A percentile compares a stretch with the other conserved stretches of the same genome.
phyloP scores from a whole-genome alignment of 257 asterid species.

The Gentiana straminea region DNA sequence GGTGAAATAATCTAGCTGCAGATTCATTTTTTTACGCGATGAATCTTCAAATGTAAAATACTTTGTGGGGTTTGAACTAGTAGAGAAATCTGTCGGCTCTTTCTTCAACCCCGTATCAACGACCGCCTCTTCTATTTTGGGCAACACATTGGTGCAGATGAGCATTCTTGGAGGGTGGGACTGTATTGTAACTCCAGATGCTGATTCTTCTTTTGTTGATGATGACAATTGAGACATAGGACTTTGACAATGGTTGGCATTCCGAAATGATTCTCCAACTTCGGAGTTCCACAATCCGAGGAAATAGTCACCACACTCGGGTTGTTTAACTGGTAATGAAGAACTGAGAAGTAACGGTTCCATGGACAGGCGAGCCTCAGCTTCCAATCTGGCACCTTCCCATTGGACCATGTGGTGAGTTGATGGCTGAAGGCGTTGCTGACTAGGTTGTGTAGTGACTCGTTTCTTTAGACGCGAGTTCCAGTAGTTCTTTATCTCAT shows the following conservation, averaged over 20 bases:
- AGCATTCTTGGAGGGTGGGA: slow-evolving; percentile 10
- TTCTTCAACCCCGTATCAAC: slow-evolving; percentile 11
- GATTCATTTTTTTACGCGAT: slow-evolving; percentile 23
- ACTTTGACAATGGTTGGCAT: slow-evolving; percentile 24
- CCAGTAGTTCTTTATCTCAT: slow-evolving; percentile 66
- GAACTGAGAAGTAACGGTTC: slow-evolving; percentile 14
- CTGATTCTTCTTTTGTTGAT: slow-evolving; percentile 28
- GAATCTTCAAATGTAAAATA: slow-evolving; percentile 31
- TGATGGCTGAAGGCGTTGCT: slow-evolving; percentile 14
- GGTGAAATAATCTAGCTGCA: slow-evolving; percentile 32
- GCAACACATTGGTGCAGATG: slow-evolving; percentile 4
- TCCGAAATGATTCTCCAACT: slow-evolving; percentile 48
- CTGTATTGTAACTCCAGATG: slow-evolving; percentile 20
- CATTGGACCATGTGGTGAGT: slow-evolving; percentile 29
- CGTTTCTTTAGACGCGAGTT: slow-evolving; percentile 62
- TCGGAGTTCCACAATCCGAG: slow-evolving; percentile 48
- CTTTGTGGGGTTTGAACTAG: slow-evolving; percentile 22
- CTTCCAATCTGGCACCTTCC: slow-evolving; percentile 30
- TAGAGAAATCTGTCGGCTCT: slow-evolving; percentile 16
- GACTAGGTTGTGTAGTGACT: slow-evolving; percentile 1
- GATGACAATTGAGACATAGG: slow-evolving; percentile 35
- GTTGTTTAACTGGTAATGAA: neutral
- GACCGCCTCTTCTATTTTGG: slow-evolving; percentile 12
- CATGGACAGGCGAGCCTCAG: slow-evolving; percentile 23
- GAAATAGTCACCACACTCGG: slow-evolving; percentile 43